Evolutionary conservation across 2,329 filamentous ascomycete species (phyloP), one percentile per base, ranked within the genome.

Genomic region (Curvularia sp.): DNA sequence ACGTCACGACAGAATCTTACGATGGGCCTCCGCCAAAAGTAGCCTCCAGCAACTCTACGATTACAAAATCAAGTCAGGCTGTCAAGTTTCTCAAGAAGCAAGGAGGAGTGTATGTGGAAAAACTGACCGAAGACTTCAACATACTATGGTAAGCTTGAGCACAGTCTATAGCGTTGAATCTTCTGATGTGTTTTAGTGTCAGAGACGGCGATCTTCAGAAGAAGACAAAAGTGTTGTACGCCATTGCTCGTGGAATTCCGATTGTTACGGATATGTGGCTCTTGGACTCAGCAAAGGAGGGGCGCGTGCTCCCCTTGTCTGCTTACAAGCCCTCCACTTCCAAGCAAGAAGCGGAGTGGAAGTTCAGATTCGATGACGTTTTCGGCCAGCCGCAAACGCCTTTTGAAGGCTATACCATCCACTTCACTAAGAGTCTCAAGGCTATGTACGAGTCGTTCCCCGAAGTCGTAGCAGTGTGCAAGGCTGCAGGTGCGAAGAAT

Each of bases 191-290:
- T 19, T 8, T 21, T 57, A 78, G 81, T 57, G 73, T 82, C 2
- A 74, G 73, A 28, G 64, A 76, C 25, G 74, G 74, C 7, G 64
- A 72, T 12, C 63, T 83, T 2, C 70, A 72, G 30, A 80, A 78
- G 46, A 81, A 80, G 0, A 67, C 75, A 15, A 84, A 83, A 55
- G 68, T 84, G 3, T 69, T 84, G 4, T 72, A 78, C 15, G 74
- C 78, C 3, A 69, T 83, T 6, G 74, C 78, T 10, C 65, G 76
- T 1, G 80, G 80, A 10, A 78, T 80, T 47, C 70, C 73, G 3
- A 77, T 84, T 28, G 78, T 83, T 2, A 80, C 78, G 1, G 80
- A 83, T 53, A 65, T 75, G 3, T 84, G 82, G 82, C 66, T 83
- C 5, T 49, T 61, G 0, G 74, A 79, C 3, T 80, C 78, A 25